Conservation (phyloP, 257 asterid genomes). For the Ehretia macrophylla region DNA sequence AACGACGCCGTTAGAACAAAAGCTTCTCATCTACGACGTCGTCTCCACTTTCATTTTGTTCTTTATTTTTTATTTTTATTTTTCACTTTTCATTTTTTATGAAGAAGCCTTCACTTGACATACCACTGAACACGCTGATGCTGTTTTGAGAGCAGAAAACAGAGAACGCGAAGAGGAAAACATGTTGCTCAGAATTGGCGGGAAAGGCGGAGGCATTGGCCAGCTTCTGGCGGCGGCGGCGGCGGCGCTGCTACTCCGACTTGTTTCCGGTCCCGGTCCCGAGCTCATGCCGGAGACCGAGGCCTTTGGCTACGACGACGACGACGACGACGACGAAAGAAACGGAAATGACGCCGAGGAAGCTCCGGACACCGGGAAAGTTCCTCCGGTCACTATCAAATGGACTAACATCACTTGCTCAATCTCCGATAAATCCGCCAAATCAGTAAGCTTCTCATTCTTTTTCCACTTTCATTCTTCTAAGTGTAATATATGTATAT, state of each 20-base stretch:
- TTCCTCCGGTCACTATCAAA: constrained; percentile 60
- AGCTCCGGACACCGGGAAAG: constrained; percentile 46
- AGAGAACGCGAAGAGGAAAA: constrained; percentile 9
- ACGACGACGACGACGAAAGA: constrained; percentile 16
- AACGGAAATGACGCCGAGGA: constrained; percentile 16
- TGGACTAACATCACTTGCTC: constrained; percentile 81
- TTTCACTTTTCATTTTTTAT: no score
- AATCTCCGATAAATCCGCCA: constrained; percentile 64
- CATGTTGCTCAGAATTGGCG: constrained; percentile 56
- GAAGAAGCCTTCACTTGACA: no score
- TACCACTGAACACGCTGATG: neutral
- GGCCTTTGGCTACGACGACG: constrained; percentile 29
- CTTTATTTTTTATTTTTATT: no score
- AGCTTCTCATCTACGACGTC: neutral
- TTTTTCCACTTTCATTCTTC: neutral
- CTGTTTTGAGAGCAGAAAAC: neutral
- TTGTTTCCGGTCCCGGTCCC: constrained; percentile 66
- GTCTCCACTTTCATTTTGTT: neutral
- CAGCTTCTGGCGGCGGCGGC: constrained; percentile 80
- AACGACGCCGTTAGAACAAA: constrained; percentile 19
- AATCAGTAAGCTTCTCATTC: constrained; percentile 37
- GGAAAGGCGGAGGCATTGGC: constrained; percentile 72
- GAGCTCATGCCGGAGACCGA: constrained; percentile 42
- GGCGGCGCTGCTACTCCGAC: constrained; percentile 78
- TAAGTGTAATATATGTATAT: neutral